Evolutionary conservation across 805 yeast species (phyloP), one percentile per base, ranked within the genome.

Genomic region (Hanseniaspora nectarophila): DNA sequence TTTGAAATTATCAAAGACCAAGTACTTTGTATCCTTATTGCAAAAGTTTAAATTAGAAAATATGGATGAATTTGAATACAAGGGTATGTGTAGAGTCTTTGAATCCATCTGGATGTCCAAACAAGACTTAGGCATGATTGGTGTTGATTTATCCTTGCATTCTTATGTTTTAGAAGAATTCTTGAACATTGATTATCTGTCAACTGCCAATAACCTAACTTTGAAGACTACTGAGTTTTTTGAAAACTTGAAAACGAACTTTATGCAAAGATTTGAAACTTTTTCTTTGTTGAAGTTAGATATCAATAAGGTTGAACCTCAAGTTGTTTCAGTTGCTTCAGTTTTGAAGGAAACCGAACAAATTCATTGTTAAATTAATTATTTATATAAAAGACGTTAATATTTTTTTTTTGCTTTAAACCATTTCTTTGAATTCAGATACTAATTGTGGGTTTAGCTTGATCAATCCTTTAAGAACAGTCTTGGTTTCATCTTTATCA

Each of bases 151-250:
- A 20, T 66, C 68, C 34, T 47, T 69, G 7, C 65, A 65, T 54
- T 60, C 71, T 0, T 65, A 65, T 20, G 47, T 70, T 48, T 58
- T 70, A 9, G 57, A 66, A 10, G 70, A 65, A 56, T 61, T 70
- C 31, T 62, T 63, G 53, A 72, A 70, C 53, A 54, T 66, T 47
- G 68, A 67, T 42, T 60, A 62, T 39, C 61, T 61, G 45, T 63
- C 61, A 49, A 61, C 56, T 18, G 45, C 60, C 52, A 12, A 35
- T n/a, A 24, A 37, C 10, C 18, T 31, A 3, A 39, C 15, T 20
- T 4, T 16, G 6, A 37, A 45, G 12, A 62, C 59, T 18, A 56
- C 60, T 5, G 59, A 61, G 31, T 59, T 59, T 16, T 56, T 67
- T 9, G 43, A 58, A 6, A 61, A 64, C 4, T 67, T 71, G 52